Percentiles rank a stretch among this genome's conserved stretches.
These are phyloP conservation scores for Juncus effusus DNA, from an alignment of 176 grass and related monocot species.

Conservation along the genomic window DNA sequence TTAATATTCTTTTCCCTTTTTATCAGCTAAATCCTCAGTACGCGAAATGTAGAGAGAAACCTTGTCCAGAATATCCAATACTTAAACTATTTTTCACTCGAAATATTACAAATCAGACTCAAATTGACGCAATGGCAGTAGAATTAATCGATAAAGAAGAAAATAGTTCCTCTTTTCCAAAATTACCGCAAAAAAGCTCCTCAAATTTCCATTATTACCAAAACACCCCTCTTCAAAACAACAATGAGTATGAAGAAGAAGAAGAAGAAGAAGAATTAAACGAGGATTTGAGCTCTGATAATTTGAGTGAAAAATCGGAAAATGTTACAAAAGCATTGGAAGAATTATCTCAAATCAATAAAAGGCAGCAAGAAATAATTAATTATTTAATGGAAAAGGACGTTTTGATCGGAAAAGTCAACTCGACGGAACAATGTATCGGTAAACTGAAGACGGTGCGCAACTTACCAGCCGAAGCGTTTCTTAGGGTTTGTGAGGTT, in stretches of 20 bases:
- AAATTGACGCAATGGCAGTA: slow-evolving; percentile 31
- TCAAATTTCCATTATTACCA: slow-evolving; percentile 8
- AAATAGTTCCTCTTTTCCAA: slow-evolving; percentile 23
- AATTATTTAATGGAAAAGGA: slow-evolving; percentile 24
- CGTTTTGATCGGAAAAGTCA: slow-evolving; percentile 10
- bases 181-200: slow-evolving; percentile 23
- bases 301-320: slow-evolving; percentile 10
- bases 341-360: slow-evolving; percentile 27
- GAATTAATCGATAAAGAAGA: slow-evolving; percentile 33
- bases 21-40: slow-evolving; percentile 33
- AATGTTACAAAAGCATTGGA: slow-evolving; percentile 28
- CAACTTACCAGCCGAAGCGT: slow-evolving; percentile 25
- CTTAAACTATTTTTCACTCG: slow-evolving; percentile 33
- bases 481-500: slow-evolving; percentile 30
- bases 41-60: slow-evolving; percentile 28
- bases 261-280: not conserved
- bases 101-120: slow-evolving; percentile 16
- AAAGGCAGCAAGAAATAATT: slow-evolving; percentile 24
- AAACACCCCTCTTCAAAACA: slow-evolving; percentile 12
- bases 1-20: slow-evolving; percentile 11
- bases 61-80: slow-evolving; percentile 33
- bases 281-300: slow-evolving; percentile 21
- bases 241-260: not conserved
- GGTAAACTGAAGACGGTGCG: slow-evolving; percentile 28
- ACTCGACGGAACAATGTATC: slow-evolving; percentile 32